Evolutionary conservation across 1,139 yeast species (phyloP).

Genomic region (Casaregolazyma suthepensis): DNA sequence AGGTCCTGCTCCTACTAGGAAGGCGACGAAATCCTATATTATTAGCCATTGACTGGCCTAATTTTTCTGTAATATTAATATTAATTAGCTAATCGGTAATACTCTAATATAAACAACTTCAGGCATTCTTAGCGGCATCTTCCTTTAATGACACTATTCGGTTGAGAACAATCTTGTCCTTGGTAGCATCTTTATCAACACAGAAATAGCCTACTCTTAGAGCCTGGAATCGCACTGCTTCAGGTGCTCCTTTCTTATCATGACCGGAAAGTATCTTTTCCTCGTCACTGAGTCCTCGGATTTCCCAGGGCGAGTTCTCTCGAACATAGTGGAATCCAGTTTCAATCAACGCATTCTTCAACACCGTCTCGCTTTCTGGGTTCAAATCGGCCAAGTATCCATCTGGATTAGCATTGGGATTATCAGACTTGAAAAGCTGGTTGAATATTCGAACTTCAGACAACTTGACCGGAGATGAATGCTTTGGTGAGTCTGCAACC

Average conservation of each 20-base stretch:
- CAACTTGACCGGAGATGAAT: slow-evolving; percentile 56
- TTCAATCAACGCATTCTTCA: slow-evolving; percentile 67
- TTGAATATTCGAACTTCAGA: slow-evolving; percentile 82
- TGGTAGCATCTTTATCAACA: slow-evolving; percentile 70
- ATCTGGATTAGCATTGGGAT: slow-evolving; percentile 82
- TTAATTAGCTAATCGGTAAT: not conserved
- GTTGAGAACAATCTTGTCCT: slow-evolving; percentile 61
- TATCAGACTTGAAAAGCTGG: slow-evolving; percentile 83
- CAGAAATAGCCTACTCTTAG: slow-evolving; percentile 96
- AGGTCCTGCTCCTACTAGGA: slow-evolving; percentile 4
- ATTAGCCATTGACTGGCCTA: not conserved
- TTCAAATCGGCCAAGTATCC: slow-evolving; percentile 84
- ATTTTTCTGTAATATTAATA: not conserved
- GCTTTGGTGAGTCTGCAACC: slow-evolving; percentile 68
- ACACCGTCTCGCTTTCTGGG: slow-evolving; percentile 65
- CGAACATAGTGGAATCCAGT: slow-evolving; percentile 66
- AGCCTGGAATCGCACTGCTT: slow-evolving; percentile 96
- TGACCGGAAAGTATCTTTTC: slow-evolving; percentile 42
- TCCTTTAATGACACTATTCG: slow-evolving; percentile 90
- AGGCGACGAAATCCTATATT: not conserved
- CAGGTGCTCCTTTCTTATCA: slow-evolving; percentile 56
- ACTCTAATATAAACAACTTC: not conserved
- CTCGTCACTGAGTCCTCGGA: slow-evolving; percentile 35
- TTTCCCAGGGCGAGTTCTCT: slow-evolving; percentile 69
- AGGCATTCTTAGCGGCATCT: slow-evolving; percentile 32